These are phyloP conservation scores for Thielaviopsis punctulata DNA, from an alignment of 2,329 filamentous ascomycete species.

Conservation along the genomic window DNA sequence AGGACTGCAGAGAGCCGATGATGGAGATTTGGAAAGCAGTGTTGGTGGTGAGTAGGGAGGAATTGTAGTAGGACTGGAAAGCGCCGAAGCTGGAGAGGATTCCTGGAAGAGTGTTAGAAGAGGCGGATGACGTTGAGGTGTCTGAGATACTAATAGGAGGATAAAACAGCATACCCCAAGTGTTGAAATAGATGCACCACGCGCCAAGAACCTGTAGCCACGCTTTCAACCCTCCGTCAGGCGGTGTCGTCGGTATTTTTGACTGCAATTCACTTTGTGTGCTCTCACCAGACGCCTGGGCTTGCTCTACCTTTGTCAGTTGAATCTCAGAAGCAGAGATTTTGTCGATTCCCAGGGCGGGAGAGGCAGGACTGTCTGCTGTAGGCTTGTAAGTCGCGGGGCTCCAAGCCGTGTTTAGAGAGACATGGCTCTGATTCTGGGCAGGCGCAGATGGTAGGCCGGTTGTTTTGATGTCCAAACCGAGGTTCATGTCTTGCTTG, in stretches of 20 bases:
- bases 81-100: conserved; percentile 19
- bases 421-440: neutral
- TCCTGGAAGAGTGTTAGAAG: neutral
- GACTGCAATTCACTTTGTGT: neutral
- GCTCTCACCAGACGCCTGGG: neutral
- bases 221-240: conserved; percentile 19
- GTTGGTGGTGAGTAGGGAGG: conserved; percentile 14
- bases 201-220: conserved; percentile 23
- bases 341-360: neutral
- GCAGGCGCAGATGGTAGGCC: neutral
- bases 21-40: conserved; percentile 20
- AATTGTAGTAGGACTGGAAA: conserved; percentile 21
- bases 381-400: neutral
- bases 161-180: conserved; percentile 15
- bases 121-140: neutral
- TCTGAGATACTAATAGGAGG: neutral
- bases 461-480: neutral
- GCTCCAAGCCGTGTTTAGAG: neutral
- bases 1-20: conserved; percentile 23
- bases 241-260: neutral
- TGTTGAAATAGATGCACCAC: conserved; percentile 21
- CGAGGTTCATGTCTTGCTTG: neutral
- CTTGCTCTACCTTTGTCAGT: neutral
- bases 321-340: neutral
- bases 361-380: neutral